Conservation (phyloP, 2,329 filamentous ascomycete species). For the Macrophomina tecta region DNA sequence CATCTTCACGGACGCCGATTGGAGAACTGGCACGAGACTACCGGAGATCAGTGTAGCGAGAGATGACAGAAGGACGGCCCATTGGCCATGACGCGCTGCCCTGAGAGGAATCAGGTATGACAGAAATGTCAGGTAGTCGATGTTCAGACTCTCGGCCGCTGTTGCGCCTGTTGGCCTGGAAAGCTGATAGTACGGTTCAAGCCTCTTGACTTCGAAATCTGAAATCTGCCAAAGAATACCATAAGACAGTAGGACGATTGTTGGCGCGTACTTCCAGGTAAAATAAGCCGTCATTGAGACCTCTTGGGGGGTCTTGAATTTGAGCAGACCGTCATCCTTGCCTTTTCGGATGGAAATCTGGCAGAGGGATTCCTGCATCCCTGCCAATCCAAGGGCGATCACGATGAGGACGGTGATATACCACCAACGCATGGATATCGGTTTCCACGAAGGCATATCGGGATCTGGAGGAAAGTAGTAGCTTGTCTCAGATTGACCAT, state of each 20-base stretch:
- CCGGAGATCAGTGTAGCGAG: constrained; percentile 69
- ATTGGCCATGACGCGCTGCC: constrained; percentile 68
- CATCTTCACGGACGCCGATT: constrained; percentile 67
- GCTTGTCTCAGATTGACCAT: constrained; percentile 37
- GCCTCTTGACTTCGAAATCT: constrained; percentile 58
- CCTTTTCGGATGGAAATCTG: constrained; percentile 40
- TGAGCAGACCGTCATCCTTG: constrained; percentile 36
- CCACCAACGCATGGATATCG: constrained; percentile 46
- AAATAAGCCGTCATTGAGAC: constrained; percentile 41
- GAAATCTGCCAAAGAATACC: constrained; percentile 58
- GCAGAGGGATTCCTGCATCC: constrained; percentile 45
- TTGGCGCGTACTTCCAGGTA: constrained; percentile 49
- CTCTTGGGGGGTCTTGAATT: constrained; percentile 39
- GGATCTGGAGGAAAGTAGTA: constrained; percentile 49
- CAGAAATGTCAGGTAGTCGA: constrained; percentile 74
- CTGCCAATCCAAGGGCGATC: constrained; percentile 43
- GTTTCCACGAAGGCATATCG: constrained; percentile 48
- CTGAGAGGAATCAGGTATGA: constrained; percentile 69
- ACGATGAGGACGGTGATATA: constrained; percentile 43
- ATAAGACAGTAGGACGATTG: constrained; percentile 55
- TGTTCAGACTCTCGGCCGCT: constrained; percentile 66
- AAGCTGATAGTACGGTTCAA: constrained; percentile 57
- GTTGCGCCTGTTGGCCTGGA: constrained; percentile 45
- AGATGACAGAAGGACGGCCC: constrained; percentile 71
- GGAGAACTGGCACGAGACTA: constrained; percentile 71